Evolutionary conservation across 306 rosid genomes (phyloP).

Genomic region (Begonia loranthoides): DNA sequence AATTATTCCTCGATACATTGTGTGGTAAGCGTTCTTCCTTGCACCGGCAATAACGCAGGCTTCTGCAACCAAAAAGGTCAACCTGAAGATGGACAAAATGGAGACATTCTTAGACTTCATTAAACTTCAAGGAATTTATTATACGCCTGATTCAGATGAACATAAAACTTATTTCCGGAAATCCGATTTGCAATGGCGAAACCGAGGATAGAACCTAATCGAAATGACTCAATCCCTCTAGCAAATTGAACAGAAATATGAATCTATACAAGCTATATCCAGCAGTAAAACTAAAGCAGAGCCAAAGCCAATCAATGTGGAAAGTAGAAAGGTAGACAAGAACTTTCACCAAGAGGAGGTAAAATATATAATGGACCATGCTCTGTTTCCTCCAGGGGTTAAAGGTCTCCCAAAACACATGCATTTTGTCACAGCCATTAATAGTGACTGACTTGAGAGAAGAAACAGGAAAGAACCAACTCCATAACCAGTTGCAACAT

Average conservation of each 20-base stretch:
- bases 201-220: too few species aligned
- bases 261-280: too few species aligned
- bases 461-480: slow-evolving; percentile 80
- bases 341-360: slow-evolving; percentile 63
- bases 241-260: too few species aligned
- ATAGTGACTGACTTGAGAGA: slow-evolving; percentile 65
- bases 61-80: slow-evolving; percentile 71
- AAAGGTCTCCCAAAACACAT: slow-evolving; percentile 91
- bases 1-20: slow-evolving; percentile 63
- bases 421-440: slow-evolving; percentile 82
- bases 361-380: slow-evolving; percentile 87
- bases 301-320: too few species aligned
- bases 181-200: too few species aligned
- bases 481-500: slow-evolving; percentile 91
- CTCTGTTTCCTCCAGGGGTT: slow-evolving; percentile 68
- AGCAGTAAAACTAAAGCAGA: too few species aligned
- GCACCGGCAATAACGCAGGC: slow-evolving; percentile 90
- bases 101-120: not conserved
- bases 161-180: too few species aligned
- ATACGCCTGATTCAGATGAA: not conserved
- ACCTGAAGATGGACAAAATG: slow-evolving; percentile 23
- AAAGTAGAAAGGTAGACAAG: not conserved
- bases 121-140: not conserved
- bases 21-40: slow-evolving; percentile 80
- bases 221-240: too few species aligned